Conservation (phyloP, 495 filamentous ascomycete species). For the Penicillium coffeae region DNA sequence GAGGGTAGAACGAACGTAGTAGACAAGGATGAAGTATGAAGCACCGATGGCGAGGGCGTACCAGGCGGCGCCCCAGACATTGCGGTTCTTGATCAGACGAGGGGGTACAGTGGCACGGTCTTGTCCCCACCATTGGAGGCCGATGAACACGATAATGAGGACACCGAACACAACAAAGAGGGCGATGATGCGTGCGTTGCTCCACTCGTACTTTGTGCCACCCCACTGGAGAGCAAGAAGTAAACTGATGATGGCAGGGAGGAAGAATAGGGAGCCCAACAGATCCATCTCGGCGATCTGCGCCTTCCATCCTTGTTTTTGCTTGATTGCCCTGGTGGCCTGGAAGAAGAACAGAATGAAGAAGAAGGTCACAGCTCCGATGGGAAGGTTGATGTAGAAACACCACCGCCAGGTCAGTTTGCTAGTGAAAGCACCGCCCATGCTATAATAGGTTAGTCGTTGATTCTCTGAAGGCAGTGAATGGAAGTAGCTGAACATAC, state of each 20-base stretch:
- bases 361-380: slow-evolving; percentile 61
- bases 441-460: slow-evolving; percentile 4
- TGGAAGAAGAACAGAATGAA: slow-evolving; percentile 60
- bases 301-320: slow-evolving; percentile 34
- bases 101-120: slow-evolving; percentile 76
- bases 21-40: slow-evolving; percentile 65
- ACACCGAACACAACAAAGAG: slow-evolving; percentile 69
- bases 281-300: slow-evolving; percentile 61
- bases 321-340: slow-evolving; percentile 45
- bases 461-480: background rate
- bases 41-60: slow-evolving; percentile 56
- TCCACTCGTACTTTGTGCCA: slow-evolving; percentile 66
- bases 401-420: slow-evolving; percentile 60
- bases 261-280: slow-evolving; percentile 60
- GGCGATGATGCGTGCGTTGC: slow-evolving; percentile 59
- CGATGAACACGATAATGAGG: slow-evolving; percentile 58
- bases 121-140: slow-evolving; percentile 60
- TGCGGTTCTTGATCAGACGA: slow-evolving; percentile 69
- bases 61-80: slow-evolving; percentile 51
- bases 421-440: slow-evolving; percentile 60
- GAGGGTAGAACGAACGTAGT: slow-evolving; percentile 33
- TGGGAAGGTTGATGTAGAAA: slow-evolving; percentile 62
- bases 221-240: slow-evolving; percentile 86
- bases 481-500: slow-evolving; percentile 10
- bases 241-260: slow-evolving; percentile 68